phyloP scores from a whole-genome alignment of 2,329 filamentous ascomycete genomes.

The Cryphonectria parasitica region DNA sequence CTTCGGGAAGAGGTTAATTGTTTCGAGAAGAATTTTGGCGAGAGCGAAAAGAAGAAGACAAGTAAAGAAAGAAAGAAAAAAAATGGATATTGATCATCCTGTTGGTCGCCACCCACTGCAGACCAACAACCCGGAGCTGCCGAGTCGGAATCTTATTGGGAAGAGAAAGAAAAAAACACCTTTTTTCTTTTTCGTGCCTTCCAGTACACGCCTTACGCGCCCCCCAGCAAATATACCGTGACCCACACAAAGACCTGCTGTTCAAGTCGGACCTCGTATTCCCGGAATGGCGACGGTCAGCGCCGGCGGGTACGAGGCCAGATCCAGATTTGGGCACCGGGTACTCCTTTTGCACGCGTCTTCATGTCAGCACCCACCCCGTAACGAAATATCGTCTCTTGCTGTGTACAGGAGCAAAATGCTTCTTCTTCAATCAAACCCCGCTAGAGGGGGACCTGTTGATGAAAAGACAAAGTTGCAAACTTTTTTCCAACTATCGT shows the following conservation, averaged over 20 bases:
- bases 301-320: constrained; percentile 5
- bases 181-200: not conserved
- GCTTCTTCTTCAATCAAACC: not conserved
- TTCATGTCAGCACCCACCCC: not conserved
- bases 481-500: not conserved
- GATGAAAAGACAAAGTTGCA: not conserved
- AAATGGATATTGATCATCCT: not conserved
- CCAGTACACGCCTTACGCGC: not conserved
- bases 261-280: constrained; percentile 6
- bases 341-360: constrained; percentile 2
- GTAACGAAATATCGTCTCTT: not conserved
- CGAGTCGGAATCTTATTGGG: not conserved
- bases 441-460: not conserved
- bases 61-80: not conserved
- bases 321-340: not conserved
- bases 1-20: not conserved
- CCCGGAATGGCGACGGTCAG: constrained; percentile 1
- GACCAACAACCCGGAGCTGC: not conserved
- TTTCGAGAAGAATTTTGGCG: not conserved
- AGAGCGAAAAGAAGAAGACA: not conserved
- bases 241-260: constrained; percentile 1
- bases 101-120: not conserved
- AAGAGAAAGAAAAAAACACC: not conserved
- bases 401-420: not conserved
- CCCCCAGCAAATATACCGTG: not conserved